Evolutionary conservation across 2,329 filamentous ascomycete species (phyloP).

Genomic region (Hypoxylon sp.): DNA sequence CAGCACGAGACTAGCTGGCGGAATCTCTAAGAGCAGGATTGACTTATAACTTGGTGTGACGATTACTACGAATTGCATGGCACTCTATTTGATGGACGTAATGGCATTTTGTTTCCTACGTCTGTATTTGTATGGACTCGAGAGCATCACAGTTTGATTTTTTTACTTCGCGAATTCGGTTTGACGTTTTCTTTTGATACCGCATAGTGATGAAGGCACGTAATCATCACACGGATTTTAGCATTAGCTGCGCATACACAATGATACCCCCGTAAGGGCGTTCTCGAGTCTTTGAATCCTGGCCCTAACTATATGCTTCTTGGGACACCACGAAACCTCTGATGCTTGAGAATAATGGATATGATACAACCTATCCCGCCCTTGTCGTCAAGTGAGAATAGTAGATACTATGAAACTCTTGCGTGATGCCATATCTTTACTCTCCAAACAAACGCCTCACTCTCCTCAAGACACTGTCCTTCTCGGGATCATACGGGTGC

Average conservation of each 20-base stretch:
- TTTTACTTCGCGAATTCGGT: constrained; percentile 24
- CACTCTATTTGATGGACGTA: constrained; percentile 35
- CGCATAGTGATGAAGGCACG: constrained; percentile 35
- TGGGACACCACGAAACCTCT: constrained; percentile 22
- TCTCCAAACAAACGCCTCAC: constrained; percentile 79
- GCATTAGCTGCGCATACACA: constrained; percentile 41
- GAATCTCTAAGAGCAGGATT: constrained; percentile 20
- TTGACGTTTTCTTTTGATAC: constrained; percentile 32
- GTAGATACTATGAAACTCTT: constrained; percentile 3
- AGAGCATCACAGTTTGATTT: constrained; percentile 42
- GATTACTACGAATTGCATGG: constrained; percentile 41
- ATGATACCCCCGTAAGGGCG: constrained; percentile 42
- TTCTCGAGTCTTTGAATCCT: constrained; percentile 33
- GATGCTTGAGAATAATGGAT: constrained; percentile 34
- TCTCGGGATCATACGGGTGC: constrained; percentile 98
- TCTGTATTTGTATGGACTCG: constrained; percentile 41
- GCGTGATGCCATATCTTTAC: constrained; percentile 59
- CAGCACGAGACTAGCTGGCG: constrained; percentile 12
- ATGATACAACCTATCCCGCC: constrained; percentile 29
- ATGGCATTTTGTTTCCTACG: constrained; percentile 28
- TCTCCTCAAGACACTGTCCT: constrained; percentile 95
- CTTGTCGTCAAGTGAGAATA: constrained; percentile 16
- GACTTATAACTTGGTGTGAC: constrained; percentile 24
- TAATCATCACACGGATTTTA: constrained; percentile 40
- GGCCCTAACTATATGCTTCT: constrained; percentile 9